These are phyloP conservation scores for Septoria linicola DNA, from an alignment of 2,329 filamentous ascomycete genomes.

Conservation along the genomic window DNA sequence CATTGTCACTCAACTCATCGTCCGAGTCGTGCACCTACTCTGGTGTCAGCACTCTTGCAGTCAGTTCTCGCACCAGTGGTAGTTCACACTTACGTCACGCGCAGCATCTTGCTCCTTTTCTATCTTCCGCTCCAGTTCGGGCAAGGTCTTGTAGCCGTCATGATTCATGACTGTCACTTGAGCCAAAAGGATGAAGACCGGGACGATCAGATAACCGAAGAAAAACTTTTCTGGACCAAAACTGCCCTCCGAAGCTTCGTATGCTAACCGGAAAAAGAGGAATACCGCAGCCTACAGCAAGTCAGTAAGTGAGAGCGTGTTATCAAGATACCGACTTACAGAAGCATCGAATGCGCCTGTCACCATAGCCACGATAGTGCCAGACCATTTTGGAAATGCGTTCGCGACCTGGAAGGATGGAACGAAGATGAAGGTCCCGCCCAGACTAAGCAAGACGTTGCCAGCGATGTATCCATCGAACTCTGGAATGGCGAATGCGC, in stretches of 20 bases:
- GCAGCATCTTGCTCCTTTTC: conserved; percentile 62
- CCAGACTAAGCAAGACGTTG: conserved; percentile 50
- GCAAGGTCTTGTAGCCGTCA: conserved; percentile 56
- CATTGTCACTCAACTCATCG: conserved; percentile 54
- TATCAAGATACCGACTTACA: conserved; percentile 12
- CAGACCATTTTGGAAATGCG: conserved; percentile 50
- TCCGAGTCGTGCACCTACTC: conserved; percentile 54
- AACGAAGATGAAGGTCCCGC: conserved; percentile 52
- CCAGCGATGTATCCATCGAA: conserved; percentile 65
- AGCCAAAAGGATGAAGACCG: conserved; percentile 43
- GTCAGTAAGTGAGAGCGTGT: not conserved
- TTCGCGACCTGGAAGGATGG: conserved; percentile 53
- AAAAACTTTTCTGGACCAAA: conserved; percentile 52
- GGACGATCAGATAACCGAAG: conserved; percentile 48
- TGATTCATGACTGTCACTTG: conserved; percentile 51
- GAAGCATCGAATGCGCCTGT: conserved; percentile 53
- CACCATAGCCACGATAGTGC: conserved; percentile 49
- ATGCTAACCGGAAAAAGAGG: conserved; percentile 49
- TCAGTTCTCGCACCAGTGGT: not conserved
- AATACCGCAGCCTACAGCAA: conserved; percentile 45
- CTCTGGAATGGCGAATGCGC: conserved; percentile 57
- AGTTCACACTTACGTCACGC: conserved; percentile 35
- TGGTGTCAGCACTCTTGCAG: not conserved
- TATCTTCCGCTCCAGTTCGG: conserved; percentile 79
- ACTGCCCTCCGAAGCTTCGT: conserved; percentile 43